These are phyloP conservation scores for Agaricus blazei DNA, from an alignment of 768 basidiomycete species.

Conservation along the genomic window DNA sequence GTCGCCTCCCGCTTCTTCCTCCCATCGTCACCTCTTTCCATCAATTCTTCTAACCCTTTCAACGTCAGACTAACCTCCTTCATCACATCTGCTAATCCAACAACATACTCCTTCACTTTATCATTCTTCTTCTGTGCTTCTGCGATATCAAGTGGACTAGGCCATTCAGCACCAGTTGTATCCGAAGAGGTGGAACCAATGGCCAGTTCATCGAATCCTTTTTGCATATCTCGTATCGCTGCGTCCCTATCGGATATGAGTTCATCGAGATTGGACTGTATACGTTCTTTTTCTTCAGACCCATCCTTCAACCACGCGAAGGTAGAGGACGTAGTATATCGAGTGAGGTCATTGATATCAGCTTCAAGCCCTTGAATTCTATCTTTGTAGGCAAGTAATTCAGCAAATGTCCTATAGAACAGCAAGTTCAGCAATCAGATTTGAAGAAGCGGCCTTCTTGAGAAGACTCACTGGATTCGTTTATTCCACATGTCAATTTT, in stretches of 20 bases:
- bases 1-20: background rate
- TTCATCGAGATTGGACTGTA: background rate
- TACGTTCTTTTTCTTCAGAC: constrained; percentile 1
- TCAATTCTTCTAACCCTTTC: constrained; percentile 8
- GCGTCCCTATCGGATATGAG: background rate
- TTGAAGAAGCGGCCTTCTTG: background rate
- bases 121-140: constrained; percentile 12
- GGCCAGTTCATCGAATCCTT: background rate
- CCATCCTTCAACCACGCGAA: background rate
- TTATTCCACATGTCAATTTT: constrained; percentile 14
- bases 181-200: constrained; percentile 9
- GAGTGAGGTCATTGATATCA: constrained; percentile 5
- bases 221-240: background rate
- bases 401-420: background rate
- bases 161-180: background rate
- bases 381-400: constrained; percentile 1
- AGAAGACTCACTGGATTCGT: constrained; percentile 13
- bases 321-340: background rate
- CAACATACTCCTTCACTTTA: constrained; percentile 8
- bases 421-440: background rate
- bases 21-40: constrained; percentile 3
- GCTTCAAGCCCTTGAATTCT: background rate
- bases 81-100: constrained; percentile 11
- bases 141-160: background rate
- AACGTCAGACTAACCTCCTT: constrained; percentile 12